Base-by-base conservation (phyloP, 805 yeast genomes). In the Priceomyces melissophilus region DNA sequence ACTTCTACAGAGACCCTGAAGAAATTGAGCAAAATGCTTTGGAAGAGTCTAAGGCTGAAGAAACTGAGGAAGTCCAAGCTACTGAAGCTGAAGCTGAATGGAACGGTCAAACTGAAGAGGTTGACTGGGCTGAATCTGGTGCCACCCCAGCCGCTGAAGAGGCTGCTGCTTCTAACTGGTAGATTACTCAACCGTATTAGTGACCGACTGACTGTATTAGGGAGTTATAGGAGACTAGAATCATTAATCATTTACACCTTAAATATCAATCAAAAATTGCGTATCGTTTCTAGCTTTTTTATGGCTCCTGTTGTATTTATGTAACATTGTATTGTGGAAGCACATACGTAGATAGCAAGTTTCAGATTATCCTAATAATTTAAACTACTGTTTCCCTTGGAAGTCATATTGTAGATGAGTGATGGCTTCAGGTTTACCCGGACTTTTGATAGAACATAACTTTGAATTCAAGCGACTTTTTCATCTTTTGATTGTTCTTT, bases 1-100 rank as follows among this genome's bases (percentile, higher is more conserved):
- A 90, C 90, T 93, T 93, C 90, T 93, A 93, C 97, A 93, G 99
- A 84, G 96, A 93, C 81, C 99, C 99, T 69, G 98, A 91, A 81
- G 99, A 93, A 79, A 85, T 86, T 75, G 96, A 88, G 78, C 79
- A 81, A 62, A 81, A 76, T 60, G 81, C 80, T 64, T 77, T 77
- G 51, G 77, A 74, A 55, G 79, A 71, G 62, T 61, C 67, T 55
- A 73, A 69, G 61, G 54, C 64, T 47, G 85, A 77, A 63, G 80
- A 75, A 58, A 60, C 57, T 49, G 78, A 73, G 60, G 79, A 78
- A 60, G 86, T 80, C 66, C 84, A 76, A 63, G 81, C 76, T 61
- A 73, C 69, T 52, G 83, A 75, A 61, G 81, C 75, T 55, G 74
- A 69, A 55, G 60, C 72, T 48, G 84, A 75, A 67, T 70, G 75